Evolutionary conservation across 1,139 yeast genomes (phyloP).

Genomic region (Saccharomyces hybrid): DNA sequence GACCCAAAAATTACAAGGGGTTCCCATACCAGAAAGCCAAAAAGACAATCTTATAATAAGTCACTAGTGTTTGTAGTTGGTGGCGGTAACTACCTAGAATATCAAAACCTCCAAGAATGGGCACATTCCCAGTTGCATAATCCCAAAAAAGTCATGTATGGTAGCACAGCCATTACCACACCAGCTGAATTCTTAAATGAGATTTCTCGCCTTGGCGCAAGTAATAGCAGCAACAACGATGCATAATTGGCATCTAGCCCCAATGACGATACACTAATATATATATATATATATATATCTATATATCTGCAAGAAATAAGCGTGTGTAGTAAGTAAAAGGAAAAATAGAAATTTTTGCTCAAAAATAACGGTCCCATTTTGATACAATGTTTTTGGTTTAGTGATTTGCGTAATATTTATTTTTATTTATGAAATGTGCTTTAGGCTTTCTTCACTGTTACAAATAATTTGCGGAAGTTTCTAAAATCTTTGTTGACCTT

Average conservation of each 20-base stretch:
- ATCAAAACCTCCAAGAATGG: conserved; percentile 92
- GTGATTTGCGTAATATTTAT: not conserved
- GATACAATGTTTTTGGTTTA: not conserved
- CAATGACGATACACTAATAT: not conserved
- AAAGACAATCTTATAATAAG: conserved; percentile 71
- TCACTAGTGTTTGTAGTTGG: conserved; percentile 89
- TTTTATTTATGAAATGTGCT: not conserved
- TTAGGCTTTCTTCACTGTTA: conserved; percentile 7
- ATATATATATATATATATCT: too few species aligned
- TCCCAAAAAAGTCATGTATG: conserved; percentile 59
- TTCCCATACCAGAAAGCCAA: conserved; percentile 81
- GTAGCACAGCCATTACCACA: conserved; percentile 73
- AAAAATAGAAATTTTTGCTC: not conserved
- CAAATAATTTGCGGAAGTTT: conserved; percentile 32
- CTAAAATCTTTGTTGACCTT: conserved; percentile 74
- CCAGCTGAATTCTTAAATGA: conserved; percentile 73
- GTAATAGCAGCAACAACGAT: conserved; percentile 1
- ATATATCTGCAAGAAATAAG: not conserved
- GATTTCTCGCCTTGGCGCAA: conserved; percentile 46
- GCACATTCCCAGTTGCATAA: conserved; percentile 38
- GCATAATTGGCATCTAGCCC: not conserved
- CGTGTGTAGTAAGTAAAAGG: not conserved
- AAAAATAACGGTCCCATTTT: not conserved
- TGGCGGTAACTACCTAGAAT: conserved; percentile 92
- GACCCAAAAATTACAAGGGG: conserved; percentile 86